Evolutionary conservation across 2,329 filamentous ascomycete species (phyloP), one percentile per base, ranked within the genome.

Genomic region (Madurella fahalii): DNA sequence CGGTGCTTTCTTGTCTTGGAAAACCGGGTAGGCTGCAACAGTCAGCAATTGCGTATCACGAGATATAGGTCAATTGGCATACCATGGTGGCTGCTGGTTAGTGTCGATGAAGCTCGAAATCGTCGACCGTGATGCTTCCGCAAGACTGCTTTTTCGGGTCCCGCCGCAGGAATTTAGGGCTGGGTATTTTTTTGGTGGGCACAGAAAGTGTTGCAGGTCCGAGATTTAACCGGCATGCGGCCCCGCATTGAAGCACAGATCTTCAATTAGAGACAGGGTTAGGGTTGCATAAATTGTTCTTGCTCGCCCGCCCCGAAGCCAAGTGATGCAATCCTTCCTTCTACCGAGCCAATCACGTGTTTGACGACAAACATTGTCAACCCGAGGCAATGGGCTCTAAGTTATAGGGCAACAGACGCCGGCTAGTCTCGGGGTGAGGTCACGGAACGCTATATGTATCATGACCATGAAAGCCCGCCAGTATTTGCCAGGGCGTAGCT

Each of bases 1-100:
- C 63, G 63, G 61, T 85, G 85, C 83, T 89, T 89, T 78, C 86
- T 81, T 76, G 86, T 89, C 79, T 88, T 87, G 71, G 81, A 82
- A 67, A 85, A 80, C 75, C 85, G 80, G 76, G 86, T 88, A 84
- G 86, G 86, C 85, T 64, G 54, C 40, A 41, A 58, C 20, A 44
- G 60, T 64, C 54, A 64, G 62, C 58, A 63, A 58, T 45, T 43
- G 25, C 30, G 45, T 45, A 17, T 50, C 20, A 25, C 34, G 40
- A 17, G 5, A 41, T 13, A 20, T 17, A 20, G 49, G 43, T 40
- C 54, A 52, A 61, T 57, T 48, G 52, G 51, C 61, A 55, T 64
- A 64, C 62, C 63, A 64, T 64, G 61, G 57, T 62, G 58, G 56
- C 60, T 58, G 60, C 47, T 63, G 60, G 59, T 54, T 59, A 61